Conservation (phyloP, 1,284 basidiomycete genomes). For the Entoloma clypeatum region DNA sequence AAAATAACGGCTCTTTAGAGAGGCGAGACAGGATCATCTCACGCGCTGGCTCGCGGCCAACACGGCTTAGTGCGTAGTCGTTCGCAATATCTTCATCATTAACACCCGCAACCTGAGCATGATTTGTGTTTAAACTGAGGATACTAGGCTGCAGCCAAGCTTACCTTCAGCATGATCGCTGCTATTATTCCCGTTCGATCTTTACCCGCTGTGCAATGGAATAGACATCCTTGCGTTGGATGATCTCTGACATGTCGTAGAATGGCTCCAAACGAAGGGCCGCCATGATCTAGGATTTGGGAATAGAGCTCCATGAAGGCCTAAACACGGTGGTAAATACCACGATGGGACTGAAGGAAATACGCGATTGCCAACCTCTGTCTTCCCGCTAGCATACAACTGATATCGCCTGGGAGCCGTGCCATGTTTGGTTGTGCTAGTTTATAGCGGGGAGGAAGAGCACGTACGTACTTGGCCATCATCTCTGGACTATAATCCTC, state of each 20-base stretch:
- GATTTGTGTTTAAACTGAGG: not conserved
- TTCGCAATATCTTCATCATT: slow-evolving; percentile 56
- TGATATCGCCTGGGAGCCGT: slow-evolving; percentile 53
- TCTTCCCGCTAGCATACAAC: slow-evolving; percentile 75
- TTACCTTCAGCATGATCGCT: slow-evolving; percentile 65
- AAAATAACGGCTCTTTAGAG: slow-evolving; percentile 65
- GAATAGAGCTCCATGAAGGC: slow-evolving; percentile 78
- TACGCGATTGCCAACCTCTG: slow-evolving; percentile 45
- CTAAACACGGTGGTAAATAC: slow-evolving; percentile 30
- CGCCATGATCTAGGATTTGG: slow-evolving; percentile 72
- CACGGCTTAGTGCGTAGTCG: slow-evolving; percentile 72
- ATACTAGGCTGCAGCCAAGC: slow-evolving; percentile 5
- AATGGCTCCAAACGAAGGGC: slow-evolving; percentile 58
- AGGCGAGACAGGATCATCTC: slow-evolving; percentile 64
- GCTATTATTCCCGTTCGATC: slow-evolving; percentile 77
- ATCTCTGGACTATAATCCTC: slow-evolving; percentile 78
- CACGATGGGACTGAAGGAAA: not conserved
- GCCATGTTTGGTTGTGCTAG: slow-evolving; percentile 19
- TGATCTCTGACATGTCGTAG: slow-evolving; percentile 67
- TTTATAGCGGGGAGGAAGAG: no score
- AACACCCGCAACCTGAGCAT: slow-evolving; percentile 61
- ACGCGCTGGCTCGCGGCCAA: slow-evolving; percentile 73
- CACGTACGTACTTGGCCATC: slow-evolving; percentile 72
- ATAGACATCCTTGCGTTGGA: slow-evolving; percentile 59
- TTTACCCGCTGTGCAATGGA: slow-evolving; percentile 81